A percentile compares a stretch with the other conserved stretches of the same genome.
These are phyloP conservation scores for Cyclotella sp. DNA, from an alignment of 108 stramenopile genomes.

Conservation along the genomic window DNA sequence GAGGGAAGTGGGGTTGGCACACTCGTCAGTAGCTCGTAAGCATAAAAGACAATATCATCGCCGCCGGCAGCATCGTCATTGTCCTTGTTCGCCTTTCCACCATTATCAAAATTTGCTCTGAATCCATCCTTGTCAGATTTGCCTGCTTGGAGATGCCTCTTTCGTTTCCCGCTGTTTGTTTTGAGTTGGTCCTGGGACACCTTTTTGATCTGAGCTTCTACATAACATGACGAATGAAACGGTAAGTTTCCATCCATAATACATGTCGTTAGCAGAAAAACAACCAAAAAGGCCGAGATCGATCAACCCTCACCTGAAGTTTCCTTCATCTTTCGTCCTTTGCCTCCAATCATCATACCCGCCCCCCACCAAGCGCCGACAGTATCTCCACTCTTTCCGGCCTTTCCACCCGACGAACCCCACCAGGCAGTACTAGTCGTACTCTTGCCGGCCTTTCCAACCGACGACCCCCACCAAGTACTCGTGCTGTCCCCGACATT, in stretches of 20 bases:
- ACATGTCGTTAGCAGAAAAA: too few relatives aligned
- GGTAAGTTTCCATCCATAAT: too few relatives aligned
- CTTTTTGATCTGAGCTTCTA: too few relatives aligned
- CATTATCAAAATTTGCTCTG: not conserved
- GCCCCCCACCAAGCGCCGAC: not conserved
- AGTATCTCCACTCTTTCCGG: constrained; percentile 5
- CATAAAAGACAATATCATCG: not conserved
- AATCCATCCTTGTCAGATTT: not conserved
- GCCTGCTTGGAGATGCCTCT: not conserved
- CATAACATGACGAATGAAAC: too few relatives aligned
- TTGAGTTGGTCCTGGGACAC: too few relatives aligned
- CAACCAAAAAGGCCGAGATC: too few relatives aligned
- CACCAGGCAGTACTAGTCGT: not conserved
- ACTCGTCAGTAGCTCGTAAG: not conserved
- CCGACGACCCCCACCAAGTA: too few relatives aligned
- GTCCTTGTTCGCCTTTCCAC: not conserved
- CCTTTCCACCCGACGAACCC: constrained; percentile 10
- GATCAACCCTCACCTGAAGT: not conserved
- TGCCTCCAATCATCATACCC: not conserved
- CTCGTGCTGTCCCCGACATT: not conserved
- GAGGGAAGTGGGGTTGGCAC: not conserved
- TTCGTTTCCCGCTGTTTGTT: not conserved
- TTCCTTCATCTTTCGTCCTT: not conserved
- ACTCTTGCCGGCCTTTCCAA: not conserved
- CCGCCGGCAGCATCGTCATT: not conserved